Conservation (phyloP, 169 alveolate genomes). For the Blepharisma undulans region DNA sequence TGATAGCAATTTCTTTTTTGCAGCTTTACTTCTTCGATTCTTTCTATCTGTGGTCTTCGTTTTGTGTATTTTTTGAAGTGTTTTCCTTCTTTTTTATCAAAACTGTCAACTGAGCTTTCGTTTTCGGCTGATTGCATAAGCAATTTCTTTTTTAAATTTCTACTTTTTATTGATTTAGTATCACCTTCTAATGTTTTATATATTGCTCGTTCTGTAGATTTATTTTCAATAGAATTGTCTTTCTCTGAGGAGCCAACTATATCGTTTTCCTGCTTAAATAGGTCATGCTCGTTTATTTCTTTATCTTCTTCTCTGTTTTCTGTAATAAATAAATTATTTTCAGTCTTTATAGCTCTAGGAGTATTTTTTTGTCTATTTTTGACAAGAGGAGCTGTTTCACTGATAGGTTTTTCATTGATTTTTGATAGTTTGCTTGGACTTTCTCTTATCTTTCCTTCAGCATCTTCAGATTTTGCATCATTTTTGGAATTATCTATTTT, state of each 20-base stretch:
- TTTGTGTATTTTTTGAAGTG: neutral
- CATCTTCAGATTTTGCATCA: neutral
- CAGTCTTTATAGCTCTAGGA: neutral
- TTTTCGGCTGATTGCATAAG: neutral
- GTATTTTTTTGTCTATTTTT: neutral
- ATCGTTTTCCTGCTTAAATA: neutral
- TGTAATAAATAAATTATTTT: neutral
- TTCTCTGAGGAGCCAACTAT: neutral
- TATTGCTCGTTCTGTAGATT: neutral
- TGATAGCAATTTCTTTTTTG: neutral
- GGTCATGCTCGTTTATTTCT: too few relatives aligned
- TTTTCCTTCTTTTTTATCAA: neutral
- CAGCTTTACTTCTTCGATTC: neutral
- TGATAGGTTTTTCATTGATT: neutral
- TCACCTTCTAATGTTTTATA: neutral
- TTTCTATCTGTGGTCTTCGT: neutral
- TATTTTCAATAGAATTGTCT: neutral
- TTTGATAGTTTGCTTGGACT: neutral
- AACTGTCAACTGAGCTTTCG: neutral
- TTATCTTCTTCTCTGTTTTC: neutral
- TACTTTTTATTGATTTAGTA: neutral
- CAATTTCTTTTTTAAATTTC: neutral
- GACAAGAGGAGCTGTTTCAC: neutral
- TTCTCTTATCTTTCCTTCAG: neutral
- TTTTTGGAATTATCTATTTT: neutral